Conservation (phyloP, 2,329 filamentous ascomycete species). For the Botrytis hyacinthi region DNA sequence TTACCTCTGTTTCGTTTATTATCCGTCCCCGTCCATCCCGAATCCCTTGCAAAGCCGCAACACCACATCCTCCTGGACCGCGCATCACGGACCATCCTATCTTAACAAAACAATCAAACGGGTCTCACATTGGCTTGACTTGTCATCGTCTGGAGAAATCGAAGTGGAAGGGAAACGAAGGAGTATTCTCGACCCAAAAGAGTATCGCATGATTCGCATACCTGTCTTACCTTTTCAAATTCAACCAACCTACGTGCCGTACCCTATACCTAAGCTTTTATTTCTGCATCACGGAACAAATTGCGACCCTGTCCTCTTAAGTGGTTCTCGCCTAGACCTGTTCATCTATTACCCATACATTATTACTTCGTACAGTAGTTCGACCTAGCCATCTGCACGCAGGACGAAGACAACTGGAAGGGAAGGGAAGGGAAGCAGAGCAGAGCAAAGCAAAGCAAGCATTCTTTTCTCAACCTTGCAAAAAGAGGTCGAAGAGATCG, state of each 20-base stretch:
- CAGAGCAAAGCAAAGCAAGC: background rate
- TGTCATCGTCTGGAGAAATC: background rate
- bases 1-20: background rate
- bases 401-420: background rate
- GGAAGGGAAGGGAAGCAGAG: background rate
- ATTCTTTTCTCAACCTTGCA: background rate
- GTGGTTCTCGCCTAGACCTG: constrained; percentile 3
- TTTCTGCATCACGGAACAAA: constrained; percentile 20
- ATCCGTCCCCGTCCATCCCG: background rate
- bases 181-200: background rate
- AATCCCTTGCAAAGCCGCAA: background rate
- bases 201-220: background rate
- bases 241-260: background rate
- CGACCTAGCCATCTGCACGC: background rate
- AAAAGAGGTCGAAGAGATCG: background rate
- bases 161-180: background rate
- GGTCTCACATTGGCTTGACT: constrained; percentile 15
- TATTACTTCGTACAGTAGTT: background rate
- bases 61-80: background rate
- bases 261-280: constrained; percentile 1
- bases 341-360: background rate
- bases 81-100: background rate
- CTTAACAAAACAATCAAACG: constrained; percentile 15
- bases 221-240: background rate
- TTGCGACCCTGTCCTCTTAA: constrained; percentile 14